Percentiles rank a stretch among this genome's conserved stretches.
phyloP scores from a whole-genome alignment of 352 stramenopile species.

The Elongisporangium prolatum region DNA sequence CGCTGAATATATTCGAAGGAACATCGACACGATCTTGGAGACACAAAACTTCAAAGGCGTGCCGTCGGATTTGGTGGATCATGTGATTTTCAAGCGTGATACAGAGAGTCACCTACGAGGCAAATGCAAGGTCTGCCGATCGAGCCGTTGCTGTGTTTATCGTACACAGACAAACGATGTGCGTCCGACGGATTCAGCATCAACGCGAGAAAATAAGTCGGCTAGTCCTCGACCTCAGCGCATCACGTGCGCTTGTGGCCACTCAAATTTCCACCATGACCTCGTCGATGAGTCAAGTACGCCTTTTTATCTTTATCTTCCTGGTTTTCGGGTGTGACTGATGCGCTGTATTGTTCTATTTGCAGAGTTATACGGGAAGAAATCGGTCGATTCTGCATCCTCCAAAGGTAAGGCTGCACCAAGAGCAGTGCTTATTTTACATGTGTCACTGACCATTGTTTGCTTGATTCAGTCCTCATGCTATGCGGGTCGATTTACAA shows the following conservation, averaged over 20 bases:
- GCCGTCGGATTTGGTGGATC: conserved; percentile 62
- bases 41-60: conserved; percentile 74
- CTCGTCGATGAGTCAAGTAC: conserved; percentile 71
- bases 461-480: conserved; percentile 41
- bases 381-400: conserved; percentile 41
- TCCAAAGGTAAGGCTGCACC: conserved; percentile 38
- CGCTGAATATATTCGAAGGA: conserved; percentile 60
- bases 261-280: conserved; percentile 74
- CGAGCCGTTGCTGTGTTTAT: conserved; percentile 68
- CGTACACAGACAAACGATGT: conserved; percentile 34
- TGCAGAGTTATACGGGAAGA: conserved; percentile 68
- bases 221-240: conserved; percentile 20
- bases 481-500: conserved; percentile 72
- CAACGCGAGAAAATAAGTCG: conserved; percentile 17
- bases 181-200: conserved; percentile 8
- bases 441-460: neutral
- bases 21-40: conserved; percentile 56
- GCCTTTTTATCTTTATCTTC: neutral
- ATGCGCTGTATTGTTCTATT: conserved; percentile 3
- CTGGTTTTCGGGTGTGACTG: conserved; percentile 1
- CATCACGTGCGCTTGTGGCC: conserved; percentile 57
- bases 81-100: conserved; percentile 78
- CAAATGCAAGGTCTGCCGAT: conserved; percentile 69
- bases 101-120: conserved; percentile 53
- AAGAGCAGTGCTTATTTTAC: neutral